Conservation (phyloP, 257 asterid species). For the Solanum stenotomum region DNA sequence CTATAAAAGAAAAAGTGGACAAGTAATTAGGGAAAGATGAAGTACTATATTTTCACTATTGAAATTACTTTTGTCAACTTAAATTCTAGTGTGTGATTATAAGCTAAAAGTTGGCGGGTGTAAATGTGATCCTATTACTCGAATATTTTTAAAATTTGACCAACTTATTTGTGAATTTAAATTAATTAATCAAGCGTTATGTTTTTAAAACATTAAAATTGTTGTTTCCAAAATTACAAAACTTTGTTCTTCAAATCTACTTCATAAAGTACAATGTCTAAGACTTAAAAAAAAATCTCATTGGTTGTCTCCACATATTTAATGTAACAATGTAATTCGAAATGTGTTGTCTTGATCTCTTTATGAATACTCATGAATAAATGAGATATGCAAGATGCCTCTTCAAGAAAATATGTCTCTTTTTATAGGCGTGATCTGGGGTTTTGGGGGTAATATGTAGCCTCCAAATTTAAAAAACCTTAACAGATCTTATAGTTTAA, state of each 20-base stretch:
- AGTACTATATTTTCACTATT: background rate
- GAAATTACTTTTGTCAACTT: background rate
- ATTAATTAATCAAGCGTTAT: too few species aligned
- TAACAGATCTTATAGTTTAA: background rate
- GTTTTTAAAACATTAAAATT: background rate
- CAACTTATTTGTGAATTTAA: background rate
- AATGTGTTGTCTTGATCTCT: background rate
- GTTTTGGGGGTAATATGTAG: background rate
- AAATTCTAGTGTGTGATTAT: background rate
- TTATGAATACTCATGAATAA: background rate
- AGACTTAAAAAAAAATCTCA: background rate
- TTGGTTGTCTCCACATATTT: background rate
- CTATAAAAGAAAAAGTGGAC: too few species aligned
- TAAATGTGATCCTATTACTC: too few species aligned
- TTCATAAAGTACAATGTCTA: background rate
- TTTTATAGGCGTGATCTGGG: background rate
- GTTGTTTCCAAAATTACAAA: background rate
- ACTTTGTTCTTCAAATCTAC: background rate
- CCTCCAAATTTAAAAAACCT: background rate
- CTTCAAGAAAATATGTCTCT: background rate
- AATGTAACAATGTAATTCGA: background rate
- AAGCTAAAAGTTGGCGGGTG: background rate
- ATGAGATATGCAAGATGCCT: background rate
- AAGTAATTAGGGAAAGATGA: too few species aligned
- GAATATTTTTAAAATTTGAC: background rate